Evolutionary conservation across 139 green algal genomes (phyloP), one percentile per base, ranked within the genome.

Genomic region (Mesotaenium endlicherianum): DNA sequence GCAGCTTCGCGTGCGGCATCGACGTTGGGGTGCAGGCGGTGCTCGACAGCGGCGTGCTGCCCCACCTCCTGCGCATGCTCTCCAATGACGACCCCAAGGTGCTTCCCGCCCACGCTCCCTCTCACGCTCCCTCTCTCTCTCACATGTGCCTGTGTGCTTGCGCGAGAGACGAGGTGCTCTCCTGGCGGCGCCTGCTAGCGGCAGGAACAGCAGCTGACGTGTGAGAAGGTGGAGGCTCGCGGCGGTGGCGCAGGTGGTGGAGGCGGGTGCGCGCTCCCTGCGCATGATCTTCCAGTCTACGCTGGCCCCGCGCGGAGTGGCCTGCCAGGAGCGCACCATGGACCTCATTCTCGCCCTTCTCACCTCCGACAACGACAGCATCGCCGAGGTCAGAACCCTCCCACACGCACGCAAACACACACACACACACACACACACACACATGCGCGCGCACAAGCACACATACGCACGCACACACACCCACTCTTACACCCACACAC

Each of bases 241-340:
- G 26, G 53, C 26, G 53, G 43, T 72, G 34, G 41, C 31, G 4
- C 81, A 80, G 31, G 89, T 94, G 20, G 84, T 93, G 34, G 88
- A 94, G 81, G 92, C 92, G 0, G 87, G 82, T 3, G 72, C 90
- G 57, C 89, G 92, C 20, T 89, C 91, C 16, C 81, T 95, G 5
- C 91, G 91, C 70, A 86, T 92, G 74, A 81, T 95, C 0, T 93
- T 86, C 75, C 90, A 93, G 87, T 87, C 77, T 0, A 50, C 53
- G 16, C 36, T 70, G 42, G 81, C 87, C 3, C 84, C 90, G 1
- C 70, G 55, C 26, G 49, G 60, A 0, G 36, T 88, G 3, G 31
- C 83, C 3, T 47, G 59, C 17, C 67, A 80, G 36, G 50, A 14
- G 0, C 57, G 39, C 0, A 84, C 89, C 50, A 64, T 94, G 20